These are phyloP conservation scores for Leccinum imitatum DNA, from an alignment of 768 basidiomycete genomes.

Conservation along the genomic window DNA sequence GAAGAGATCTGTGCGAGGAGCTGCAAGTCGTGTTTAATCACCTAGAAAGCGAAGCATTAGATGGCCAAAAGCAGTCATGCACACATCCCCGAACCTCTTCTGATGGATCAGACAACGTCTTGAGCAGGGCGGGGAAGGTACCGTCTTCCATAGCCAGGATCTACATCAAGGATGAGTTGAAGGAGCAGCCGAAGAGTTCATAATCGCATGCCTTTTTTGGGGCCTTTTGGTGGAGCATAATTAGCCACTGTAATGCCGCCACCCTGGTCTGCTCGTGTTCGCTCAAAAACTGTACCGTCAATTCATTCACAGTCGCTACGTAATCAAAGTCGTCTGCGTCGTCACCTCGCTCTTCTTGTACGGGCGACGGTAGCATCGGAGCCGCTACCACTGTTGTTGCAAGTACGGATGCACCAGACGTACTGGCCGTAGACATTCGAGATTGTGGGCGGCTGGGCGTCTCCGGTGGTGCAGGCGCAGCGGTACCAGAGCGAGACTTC, in stretches of 20 bases:
- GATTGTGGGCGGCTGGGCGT: conserved; percentile 61
- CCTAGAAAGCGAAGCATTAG: conserved; percentile 42
- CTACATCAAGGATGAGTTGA: conserved; percentile 38
- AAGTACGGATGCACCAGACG: conserved; percentile 35
- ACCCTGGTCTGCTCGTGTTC: conserved; percentile 97
- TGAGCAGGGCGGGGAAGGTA: conserved; percentile 92
- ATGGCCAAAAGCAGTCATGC: background rate
- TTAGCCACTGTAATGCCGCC: conserved; percentile 94
- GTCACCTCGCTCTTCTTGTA: conserved; percentile 42
- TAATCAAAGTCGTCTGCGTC: conserved; percentile 86
- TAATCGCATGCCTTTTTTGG: conserved; percentile 74
- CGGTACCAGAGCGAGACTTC: conserved; percentile 26
- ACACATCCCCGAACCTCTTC: conserved; percentile 67
- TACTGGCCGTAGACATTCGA: conserved; percentile 49
- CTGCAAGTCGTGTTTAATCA: conserved; percentile 95
- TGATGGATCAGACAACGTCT: conserved; percentile 93
- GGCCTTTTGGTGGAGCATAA: conserved; percentile 98
- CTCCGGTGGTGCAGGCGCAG: conserved; percentile 31
- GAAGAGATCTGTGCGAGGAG: conserved; percentile 97
- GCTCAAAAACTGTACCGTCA: conserved; percentile 92
- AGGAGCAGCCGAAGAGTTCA: background rate
- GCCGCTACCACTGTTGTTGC: conserved; percentile 20
- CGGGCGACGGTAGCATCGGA: conserved; percentile 30
- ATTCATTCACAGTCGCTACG: conserved; percentile 85
- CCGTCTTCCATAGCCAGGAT: conserved; percentile 96